Evolutionary conservation across 106 monocot genomes (phyloP).

Genomic region (Hemerocallis citrina): DNA sequence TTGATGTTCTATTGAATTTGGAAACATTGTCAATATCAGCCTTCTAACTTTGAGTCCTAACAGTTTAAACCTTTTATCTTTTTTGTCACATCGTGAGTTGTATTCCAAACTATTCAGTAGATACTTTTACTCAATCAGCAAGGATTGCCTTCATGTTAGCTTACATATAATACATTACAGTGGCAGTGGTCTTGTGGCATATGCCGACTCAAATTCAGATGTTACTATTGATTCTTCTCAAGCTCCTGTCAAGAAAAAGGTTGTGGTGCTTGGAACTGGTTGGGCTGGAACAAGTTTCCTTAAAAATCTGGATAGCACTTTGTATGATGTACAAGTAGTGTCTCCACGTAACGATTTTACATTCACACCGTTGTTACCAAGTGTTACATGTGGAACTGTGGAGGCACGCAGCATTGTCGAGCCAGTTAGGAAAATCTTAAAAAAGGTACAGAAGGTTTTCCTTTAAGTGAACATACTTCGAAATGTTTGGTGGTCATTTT

Average conservation of each 20-base stretch:
- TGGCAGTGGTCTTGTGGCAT: no score
- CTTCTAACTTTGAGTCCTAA: no score
- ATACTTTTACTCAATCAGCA: no score
- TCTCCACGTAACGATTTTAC: conserved; percentile 83
- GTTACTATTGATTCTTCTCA: conserved; percentile 11
- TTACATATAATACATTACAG: no score
- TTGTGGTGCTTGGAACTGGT: conserved; percentile 71
- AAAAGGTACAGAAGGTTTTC: conserved; percentile 10
- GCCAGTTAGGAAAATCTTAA: conserved; percentile 44
- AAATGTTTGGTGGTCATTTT: no score
- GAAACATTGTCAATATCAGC: no score
- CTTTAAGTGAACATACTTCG: no score
- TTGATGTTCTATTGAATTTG: no score
- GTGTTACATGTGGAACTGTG: conserved; percentile 58
- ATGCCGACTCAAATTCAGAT: conserved; percentile 44
- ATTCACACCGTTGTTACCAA: conserved; percentile 72
- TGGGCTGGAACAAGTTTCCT: conserved; percentile 83
- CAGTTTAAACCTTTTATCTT: no score
- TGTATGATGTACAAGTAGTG: conserved; percentile 66
- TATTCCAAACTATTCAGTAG: no score
- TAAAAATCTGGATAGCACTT: conserved; percentile 49
- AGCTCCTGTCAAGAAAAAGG: conserved; percentile 41
- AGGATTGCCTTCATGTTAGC: no score
- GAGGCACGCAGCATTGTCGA: conserved; percentile 59
- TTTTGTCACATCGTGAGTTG: no score